Base-by-base conservation (phyloP, 75 land plant species). In the Picea sitchensis region DNA sequence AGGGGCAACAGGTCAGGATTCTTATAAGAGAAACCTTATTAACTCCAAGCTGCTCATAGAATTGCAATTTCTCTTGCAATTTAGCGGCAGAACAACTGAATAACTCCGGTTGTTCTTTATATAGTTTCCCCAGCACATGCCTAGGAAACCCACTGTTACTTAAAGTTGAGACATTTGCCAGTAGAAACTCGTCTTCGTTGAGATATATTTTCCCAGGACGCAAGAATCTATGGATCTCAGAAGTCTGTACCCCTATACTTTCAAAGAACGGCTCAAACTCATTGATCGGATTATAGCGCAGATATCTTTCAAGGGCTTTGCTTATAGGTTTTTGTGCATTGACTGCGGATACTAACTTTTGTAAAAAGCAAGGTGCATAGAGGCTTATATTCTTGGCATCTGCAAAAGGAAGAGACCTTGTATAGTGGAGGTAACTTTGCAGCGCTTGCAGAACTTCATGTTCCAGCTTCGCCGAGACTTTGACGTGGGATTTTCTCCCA, bases 201-300 rank as follows among this genome's bases (percentile, higher is more conserved):
- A 88, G 79, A 63, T 80, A 88, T 78, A 86, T 58, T 68, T 83
- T 65, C 72, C 83, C 58, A 1, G 73, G 76, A 5, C 87, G 88
- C 69, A 91, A 84, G 61, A 88, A 54, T n/a, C 83, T 58, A 38
- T 12, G 13, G 59, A 78, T 38, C 68, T 86, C 88, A 47, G 65
- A 76, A n/a, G 85, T 87, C 20, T 81, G 68, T 78, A 91, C 64
- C 23, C 92, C 92, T 30, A 91, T 32, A 71, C 92, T 91, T 84
- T 91, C 92, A 74, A 88, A 91, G 81, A 91, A 91, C 2, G 88
- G 92, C 68, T 91, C 92, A 78, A 86, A 91, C 60, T 91, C 92
- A 80, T 88, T 88, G 23, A 91, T 84, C 13, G 89, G 92, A 61
- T 88, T 71, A 65, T 82, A 88, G 0, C 83, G 83, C 54, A 90